These are phyloP conservation scores for Amanita brunnescens DNA, from an alignment of 768 basidiomycete species.

Conservation along the genomic window DNA sequence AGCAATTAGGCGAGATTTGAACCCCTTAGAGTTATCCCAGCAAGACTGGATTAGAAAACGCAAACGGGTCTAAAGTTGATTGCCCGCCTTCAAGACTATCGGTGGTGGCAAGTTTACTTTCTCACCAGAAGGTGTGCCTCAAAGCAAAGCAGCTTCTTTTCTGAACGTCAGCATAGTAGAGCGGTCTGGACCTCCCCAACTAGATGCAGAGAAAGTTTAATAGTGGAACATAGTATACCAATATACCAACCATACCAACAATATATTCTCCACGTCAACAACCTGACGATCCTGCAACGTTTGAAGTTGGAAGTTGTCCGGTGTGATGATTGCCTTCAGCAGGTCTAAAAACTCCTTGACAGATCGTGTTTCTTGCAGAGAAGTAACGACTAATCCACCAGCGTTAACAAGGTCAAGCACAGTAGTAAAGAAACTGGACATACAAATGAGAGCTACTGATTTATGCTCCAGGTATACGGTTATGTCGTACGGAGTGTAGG, in stretches of 20 bases:
- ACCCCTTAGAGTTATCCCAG: constrained; percentile 5
- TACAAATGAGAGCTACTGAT: neutral
- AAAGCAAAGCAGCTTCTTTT: neutral
- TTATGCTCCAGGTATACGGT: neutral
- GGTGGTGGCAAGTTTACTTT: too few relatives aligned
- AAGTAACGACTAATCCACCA: constrained; percentile 5
- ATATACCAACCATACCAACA: constrained; percentile 3
- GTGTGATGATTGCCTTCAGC: constrained; percentile 5
- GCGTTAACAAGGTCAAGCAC: neutral
- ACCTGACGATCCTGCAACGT: constrained; percentile 1
- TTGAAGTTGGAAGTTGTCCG: constrained; percentile 6
- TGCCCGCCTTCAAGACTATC: neutral
- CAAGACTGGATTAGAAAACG: constrained; percentile 3
- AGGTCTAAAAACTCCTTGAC: constrained; percentile 6
- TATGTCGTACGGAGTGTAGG: constrained; percentile 1
- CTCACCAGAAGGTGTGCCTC: neutral
- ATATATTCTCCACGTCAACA: constrained; percentile 4
- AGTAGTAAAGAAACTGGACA: constrained; percentile 5
- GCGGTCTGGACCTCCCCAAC: neutral
- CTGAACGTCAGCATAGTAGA: neutral
- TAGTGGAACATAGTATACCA: neutral
- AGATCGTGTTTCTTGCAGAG: constrained; percentile 4
- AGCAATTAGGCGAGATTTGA: constrained; percentile 9
- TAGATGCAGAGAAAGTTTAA: neutral
- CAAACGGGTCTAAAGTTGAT: neutral